phyloP scores from a whole-genome alignment of 176 grass and related monocot species.

The Oryza glumipatula region DNA sequence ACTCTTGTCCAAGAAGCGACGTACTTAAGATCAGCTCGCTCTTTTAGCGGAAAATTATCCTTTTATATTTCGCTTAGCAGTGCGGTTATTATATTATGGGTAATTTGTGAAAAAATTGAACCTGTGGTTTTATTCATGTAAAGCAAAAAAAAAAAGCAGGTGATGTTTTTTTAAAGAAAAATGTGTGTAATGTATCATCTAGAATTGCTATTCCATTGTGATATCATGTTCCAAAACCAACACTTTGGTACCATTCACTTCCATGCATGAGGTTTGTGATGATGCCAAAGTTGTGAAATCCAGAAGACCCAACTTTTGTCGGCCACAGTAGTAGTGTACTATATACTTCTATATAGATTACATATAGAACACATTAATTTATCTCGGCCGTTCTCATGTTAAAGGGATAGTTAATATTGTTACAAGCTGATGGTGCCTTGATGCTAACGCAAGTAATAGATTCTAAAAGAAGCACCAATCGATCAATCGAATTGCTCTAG shows the following conservation, averaged over 20 bases:
- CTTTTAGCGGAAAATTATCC: neutral
- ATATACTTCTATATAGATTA: neutral
- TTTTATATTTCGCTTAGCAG: neutral
- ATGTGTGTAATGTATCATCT: neutral
- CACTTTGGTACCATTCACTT: neutral
- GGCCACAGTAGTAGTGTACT: neutral
- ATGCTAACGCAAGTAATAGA: slow-evolving; percentile 51
- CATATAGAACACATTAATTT: neutral
- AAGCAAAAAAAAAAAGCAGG: neutral
- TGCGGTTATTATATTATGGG: no score
- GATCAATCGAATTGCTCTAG: neutral
- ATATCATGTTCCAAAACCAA: neutral
- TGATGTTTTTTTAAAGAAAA: neutral
- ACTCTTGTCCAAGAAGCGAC: neutral
- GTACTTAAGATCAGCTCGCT: neutral
- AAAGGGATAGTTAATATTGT: slow-evolving; percentile 41
- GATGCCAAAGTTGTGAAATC: slow-evolving; percentile 23
- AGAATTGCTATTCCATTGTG: neutral
- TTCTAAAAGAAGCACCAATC: slow-evolving; percentile 33
- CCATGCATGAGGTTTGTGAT: neutral
- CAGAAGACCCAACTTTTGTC: slow-evolving; percentile 27
- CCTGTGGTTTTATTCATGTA: neutral
- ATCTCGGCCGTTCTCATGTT: slow-evolving; percentile 6
- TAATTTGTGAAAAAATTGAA: neutral
- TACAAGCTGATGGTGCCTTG: slow-evolving; percentile 30